Evolutionary conservation across 768 basidiomycete genomes (phyloP), one percentile per base, ranked within the genome.

Genomic region (Pulveroboletus sp.): DNA sequence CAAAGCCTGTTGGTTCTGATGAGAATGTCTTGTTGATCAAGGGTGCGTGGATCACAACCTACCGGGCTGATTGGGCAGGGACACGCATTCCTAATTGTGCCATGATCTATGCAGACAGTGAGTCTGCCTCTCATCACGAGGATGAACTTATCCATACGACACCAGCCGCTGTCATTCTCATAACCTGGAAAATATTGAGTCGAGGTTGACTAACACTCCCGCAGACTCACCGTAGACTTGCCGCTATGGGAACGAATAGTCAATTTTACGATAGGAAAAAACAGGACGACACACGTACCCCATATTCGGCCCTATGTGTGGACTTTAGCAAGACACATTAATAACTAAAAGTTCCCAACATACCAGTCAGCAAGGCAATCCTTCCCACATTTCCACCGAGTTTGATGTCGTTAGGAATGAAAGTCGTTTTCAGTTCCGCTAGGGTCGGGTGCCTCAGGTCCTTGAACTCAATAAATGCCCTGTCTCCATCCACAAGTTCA

Each of bases 51-150:
- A 41, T 8, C 31, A 37, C 24, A 9, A 63, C 76, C 50, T 57
- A 89, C 86, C 82, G 77, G 26, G 96, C 95, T 53, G 71, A 78
- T 33, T 77, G 66, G 0, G 96, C 95, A 28, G 96, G 95, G 2
- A 98, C 92, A 39, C 86, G 79, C 89, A 96, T 97, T 18, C 96
- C 96, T 14, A 98, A 75, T 64, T 94, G 93, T 4, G 93, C 92
- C 87, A 96, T 89, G 53, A 91, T 89, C 81, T 86, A 46, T 38
- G 24, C 17, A 2, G 32, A 44, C 7, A 24, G 32, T 62, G 30
- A 58, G 46, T 42, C 47, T 18, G 21, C 39, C 51, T 39, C 24
- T 33, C 33, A 17, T 10, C 17, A 1, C 0, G 18, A 4, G 17
- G 24, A 53, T 49, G 26, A 46, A 44, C 31, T 8, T 30, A 27